phyloP scores from a whole-genome alignment of 2,329 filamentous ascomycete genomes.

The Phoma herbarum region DNA sequence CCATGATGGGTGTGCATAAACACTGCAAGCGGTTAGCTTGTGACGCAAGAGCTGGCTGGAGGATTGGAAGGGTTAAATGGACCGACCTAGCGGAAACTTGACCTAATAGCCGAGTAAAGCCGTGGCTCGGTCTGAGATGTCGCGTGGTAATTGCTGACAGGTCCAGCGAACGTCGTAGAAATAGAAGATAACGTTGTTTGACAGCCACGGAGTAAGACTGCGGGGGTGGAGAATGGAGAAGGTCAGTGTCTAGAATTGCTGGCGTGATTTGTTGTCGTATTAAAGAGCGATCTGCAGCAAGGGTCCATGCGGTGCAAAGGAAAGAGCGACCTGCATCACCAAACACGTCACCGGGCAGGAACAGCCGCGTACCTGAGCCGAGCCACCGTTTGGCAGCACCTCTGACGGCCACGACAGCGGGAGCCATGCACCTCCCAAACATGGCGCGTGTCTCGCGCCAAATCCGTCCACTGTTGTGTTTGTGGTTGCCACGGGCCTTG shows the following conservation, averaged over 20 bases:
- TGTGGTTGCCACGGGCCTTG: constrained; percentile 10
- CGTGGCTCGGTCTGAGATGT: constrained; percentile 1
- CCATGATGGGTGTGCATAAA: constrained; percentile 30
- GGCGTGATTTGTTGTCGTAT: constrained; percentile 10
- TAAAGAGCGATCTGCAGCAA: constrained; percentile 19
- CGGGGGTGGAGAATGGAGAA: constrained; percentile 9
- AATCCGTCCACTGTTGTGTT: constrained; percentile 8
- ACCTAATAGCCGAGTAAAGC: constrained; percentile 6
- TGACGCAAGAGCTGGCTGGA: constrained; percentile 12
- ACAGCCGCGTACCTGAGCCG: constrained; percentile 19
- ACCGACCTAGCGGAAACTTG: constrained; percentile 20
- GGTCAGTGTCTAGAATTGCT: constrained; percentile 4
- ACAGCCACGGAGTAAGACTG: constrained; percentile 12
- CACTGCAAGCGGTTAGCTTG: constrained; percentile 31
- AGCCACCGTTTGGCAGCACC: constrained; percentile 13
- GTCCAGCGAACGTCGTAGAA: constrained; percentile 14
- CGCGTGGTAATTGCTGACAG: constrained; percentile 6
- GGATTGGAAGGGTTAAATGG: background rate
- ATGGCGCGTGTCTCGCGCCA: constrained; percentile 8
- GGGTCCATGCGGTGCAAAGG: constrained; percentile 18
- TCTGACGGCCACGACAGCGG: constrained; percentile 20
- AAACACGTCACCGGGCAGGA: constrained; percentile 15
- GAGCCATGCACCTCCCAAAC: constrained; percentile 11
- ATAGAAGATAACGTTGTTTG: constrained; percentile 2
- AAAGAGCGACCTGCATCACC: constrained; percentile 15